phyloP scores from a whole-genome alignment of 2,329 filamentous ascomycete species.

The Botrytis pseudocinerea region DNA sequence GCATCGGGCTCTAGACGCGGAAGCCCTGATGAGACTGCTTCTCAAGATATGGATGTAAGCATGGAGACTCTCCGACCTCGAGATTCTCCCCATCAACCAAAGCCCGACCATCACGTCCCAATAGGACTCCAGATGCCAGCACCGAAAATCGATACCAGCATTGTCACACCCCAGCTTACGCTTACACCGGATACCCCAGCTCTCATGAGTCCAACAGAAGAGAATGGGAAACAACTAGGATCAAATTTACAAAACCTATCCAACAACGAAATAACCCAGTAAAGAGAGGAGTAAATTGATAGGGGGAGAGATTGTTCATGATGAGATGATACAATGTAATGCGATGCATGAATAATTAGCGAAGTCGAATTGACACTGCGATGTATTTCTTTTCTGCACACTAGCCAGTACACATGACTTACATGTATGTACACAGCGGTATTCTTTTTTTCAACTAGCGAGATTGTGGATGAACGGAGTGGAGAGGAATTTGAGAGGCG shows the following conservation, averaged over 20 bases:
- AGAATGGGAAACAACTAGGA: slow-evolving; percentile 37
- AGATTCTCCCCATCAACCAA: background rate
- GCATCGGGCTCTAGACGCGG: slow-evolving; percentile 28
- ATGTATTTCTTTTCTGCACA: background rate
- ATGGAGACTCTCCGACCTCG: slow-evolving; percentile 36
- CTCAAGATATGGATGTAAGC: slow-evolving; percentile 33
- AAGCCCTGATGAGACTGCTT: slow-evolving; percentile 20
- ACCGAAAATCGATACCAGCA: slow-evolving; percentile 28
- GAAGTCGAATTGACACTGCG: background rate
- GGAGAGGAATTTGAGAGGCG: background rate
- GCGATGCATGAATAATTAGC: slow-evolving; percentile 6
- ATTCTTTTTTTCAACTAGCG: background rate
- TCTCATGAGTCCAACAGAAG: slow-evolving; percentile 26
- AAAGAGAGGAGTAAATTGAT: background rate
- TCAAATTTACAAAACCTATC: slow-evolving; percentile 13
- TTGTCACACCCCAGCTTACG: slow-evolving; percentile 35
- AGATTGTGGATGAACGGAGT: background rate
- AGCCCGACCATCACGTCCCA: background rate
- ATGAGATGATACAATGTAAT: background rate
- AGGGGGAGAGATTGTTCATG: background rate
- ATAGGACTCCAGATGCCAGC: slow-evolving; percentile 9
- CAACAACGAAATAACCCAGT: slow-evolving; percentile 12
- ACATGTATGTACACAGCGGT: background rate
- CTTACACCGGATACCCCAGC: slow-evolving; percentile 38
- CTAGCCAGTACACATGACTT: slow-evolving; percentile 4